Percentiles rank a stretch among this genome's conserved stretches.
Evolutionary conservation across 2,329 filamentous ascomycete species (phyloP).

Genomic region (Aspergillus calidoustus): DNA sequence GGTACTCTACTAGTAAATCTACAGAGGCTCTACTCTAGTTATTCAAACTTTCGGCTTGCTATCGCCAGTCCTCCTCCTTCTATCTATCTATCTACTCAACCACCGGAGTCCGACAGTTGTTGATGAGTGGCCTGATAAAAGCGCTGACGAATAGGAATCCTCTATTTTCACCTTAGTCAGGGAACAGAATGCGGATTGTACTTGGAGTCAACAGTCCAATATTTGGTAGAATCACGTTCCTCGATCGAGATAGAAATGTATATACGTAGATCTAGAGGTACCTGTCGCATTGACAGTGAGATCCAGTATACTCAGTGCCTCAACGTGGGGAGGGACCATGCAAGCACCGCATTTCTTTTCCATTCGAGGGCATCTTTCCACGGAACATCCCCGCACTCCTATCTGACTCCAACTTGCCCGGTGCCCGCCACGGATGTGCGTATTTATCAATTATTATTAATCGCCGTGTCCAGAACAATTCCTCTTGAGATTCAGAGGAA

Average conservation of each 20-base stretch:
- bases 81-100: not conserved
- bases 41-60: not conserved
- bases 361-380: not conserved
- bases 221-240: not conserved
- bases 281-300: not conserved
- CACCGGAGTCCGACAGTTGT: not conserved
- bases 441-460: not conserved
- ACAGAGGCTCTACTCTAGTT: not conserved
- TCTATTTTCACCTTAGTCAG: constrained; percentile 35
- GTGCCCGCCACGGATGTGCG: not conserved
- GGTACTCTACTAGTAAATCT: not conserved
- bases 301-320: not conserved
- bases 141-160: constrained; percentile 29
- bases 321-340: too few relatives aligned
- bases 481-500: not conserved
- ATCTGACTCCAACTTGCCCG: not conserved
- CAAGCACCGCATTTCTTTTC: constrained; percentile 3
- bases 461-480: not conserved
- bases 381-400: constrained; percentile 15
- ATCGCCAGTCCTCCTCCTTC: not conserved
- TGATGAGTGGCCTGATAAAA: constrained; percentile 26
- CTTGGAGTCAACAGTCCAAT: not conserved
- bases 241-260: not conserved
- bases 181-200: not conserved
- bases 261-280: not conserved